Base-by-base conservation (phyloP, 257 asterid species). In the Vinca minor region DNA sequence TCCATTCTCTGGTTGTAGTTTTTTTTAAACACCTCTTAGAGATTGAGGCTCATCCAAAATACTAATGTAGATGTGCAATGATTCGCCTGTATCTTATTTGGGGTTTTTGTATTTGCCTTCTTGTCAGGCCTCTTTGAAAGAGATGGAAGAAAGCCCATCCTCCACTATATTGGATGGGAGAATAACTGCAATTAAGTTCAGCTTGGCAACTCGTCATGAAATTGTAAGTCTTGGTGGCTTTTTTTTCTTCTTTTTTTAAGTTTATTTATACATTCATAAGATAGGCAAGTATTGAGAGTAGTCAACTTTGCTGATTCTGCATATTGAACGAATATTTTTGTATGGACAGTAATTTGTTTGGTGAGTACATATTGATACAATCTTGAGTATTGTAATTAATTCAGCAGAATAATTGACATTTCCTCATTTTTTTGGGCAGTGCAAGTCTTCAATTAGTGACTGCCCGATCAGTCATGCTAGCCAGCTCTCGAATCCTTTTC, bases 401-500 rank as follows among this genome's bases (percentile, higher is more conserved):
- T 44, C 45, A 10, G 60, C 41, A 50, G 39, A 58, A 61, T 64
- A 58, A 65, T 36, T 26, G 52, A 31, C 31, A 11, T 32, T 34
- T 59, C 45, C 14, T 62, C 60, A 23, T 74, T 11, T 67, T 74
- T 66, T 77, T 71, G 70, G 69, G 61, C 70, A 91, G 96, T 75
- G 82, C 64, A 89, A 86, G 86, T 83, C 94, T 55, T 93, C 98
- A 34, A 79, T 82, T 55, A 85, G 91, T 59, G 88, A 85, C 35
- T 93, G 91, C 44, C 94, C 96, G 4, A 89, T 93, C 69, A 87
- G 79, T 69, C 96, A 89, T 79, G 89, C 94, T 29, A 87, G 94
- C 75, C 96, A 89, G 64, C 91, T 93, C 32, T 81, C 90, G 9
- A 93, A 93, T 70, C 97, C 97, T 63, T 93, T 85, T 72, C 98